These are phyloP conservation scores for Erodium trifolium DNA, from an alignment of 441 rosid species.

Conservation along the genomic window DNA sequence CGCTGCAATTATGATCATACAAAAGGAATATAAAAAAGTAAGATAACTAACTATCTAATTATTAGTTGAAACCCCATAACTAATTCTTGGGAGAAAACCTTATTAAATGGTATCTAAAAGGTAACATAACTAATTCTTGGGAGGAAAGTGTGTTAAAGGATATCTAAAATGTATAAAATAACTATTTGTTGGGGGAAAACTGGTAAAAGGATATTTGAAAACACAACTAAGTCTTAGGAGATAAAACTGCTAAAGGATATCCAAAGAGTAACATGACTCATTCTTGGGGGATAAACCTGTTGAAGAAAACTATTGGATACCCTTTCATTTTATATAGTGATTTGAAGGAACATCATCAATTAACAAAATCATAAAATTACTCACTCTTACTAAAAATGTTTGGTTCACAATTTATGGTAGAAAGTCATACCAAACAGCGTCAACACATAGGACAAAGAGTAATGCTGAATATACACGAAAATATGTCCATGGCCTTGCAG, in stretches of 20 bases:
- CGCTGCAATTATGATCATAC: not conserved
- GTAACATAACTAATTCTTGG: no score
- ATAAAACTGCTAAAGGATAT: not conserved
- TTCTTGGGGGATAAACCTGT: not conserved
- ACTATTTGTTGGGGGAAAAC: no score
- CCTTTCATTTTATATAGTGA: not conserved
- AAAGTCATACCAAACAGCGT: constrained; percentile 60
- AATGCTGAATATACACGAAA: constrained; percentile 82
- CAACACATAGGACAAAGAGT: constrained; percentile 62
- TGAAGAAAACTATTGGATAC: not conserved
- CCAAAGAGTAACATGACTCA: not conserved
- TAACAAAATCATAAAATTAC: not conserved
- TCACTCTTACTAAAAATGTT: not conserved
- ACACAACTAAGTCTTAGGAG: not conserved
- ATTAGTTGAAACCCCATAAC: no score
- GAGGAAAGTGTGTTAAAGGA: no score
- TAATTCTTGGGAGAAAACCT: not conserved
- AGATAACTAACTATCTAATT: not conserved
- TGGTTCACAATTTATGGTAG: constrained; percentile 18
- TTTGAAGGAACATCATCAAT: not conserved
- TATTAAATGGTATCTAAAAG: no score
- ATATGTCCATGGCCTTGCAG: constrained; percentile 80
- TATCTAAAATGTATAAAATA: no score
- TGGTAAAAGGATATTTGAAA: not conserved
- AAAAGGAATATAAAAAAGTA: not conserved